Evolutionary conservation across 1,139 yeast species (phyloP).

Genomic region (Williopsis jadinii): DNA sequence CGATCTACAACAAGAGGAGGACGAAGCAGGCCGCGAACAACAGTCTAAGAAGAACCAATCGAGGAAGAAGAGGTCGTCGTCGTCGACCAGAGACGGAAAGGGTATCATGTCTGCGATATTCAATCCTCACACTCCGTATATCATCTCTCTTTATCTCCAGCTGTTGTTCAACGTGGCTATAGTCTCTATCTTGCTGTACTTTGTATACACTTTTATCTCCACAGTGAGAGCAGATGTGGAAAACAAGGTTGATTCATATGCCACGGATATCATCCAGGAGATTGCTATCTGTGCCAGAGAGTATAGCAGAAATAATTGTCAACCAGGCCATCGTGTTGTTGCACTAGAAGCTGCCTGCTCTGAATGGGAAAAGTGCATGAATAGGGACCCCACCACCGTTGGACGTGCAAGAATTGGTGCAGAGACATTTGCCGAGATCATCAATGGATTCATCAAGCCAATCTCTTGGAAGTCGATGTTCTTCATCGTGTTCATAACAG

Average conservation of each 20-base stretch:
- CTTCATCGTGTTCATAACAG: constrained; percentile 35
- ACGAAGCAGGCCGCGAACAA: not conserved
- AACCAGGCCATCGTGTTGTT: constrained; percentile 51
- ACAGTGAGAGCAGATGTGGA: constrained; percentile 69
- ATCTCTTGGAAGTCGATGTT: constrained; percentile 69
- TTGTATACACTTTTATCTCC: constrained; percentile 46
- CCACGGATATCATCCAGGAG: constrained; percentile 54
- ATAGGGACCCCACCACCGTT: constrained; percentile 72
- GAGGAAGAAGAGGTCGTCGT: constrained; percentile 3
- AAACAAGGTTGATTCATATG: constrained; percentile 56
- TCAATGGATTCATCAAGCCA: constrained; percentile 70
- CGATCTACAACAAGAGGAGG: constrained; percentile 1
- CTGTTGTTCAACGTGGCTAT: constrained; percentile 57
- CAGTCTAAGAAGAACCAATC: constrained; percentile 7
- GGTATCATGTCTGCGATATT: constrained; percentile 23
- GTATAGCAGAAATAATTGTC: constrained; percentile 67
- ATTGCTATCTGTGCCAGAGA: constrained; percentile 66
- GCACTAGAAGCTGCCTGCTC: constrained; percentile 69
- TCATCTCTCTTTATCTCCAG: constrained; percentile 67
- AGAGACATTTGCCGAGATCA: constrained; percentile 73
- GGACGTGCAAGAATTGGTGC: constrained; percentile 76
- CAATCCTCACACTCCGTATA: constrained; percentile 58
- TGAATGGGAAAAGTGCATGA: constrained; percentile 80
- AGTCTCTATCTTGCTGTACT: constrained; percentile 45
- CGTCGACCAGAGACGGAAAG: not conserved